phyloP scores from a whole-genome alignment of 148 eudicot species.

The Suaeda aralocaspica region DNA sequence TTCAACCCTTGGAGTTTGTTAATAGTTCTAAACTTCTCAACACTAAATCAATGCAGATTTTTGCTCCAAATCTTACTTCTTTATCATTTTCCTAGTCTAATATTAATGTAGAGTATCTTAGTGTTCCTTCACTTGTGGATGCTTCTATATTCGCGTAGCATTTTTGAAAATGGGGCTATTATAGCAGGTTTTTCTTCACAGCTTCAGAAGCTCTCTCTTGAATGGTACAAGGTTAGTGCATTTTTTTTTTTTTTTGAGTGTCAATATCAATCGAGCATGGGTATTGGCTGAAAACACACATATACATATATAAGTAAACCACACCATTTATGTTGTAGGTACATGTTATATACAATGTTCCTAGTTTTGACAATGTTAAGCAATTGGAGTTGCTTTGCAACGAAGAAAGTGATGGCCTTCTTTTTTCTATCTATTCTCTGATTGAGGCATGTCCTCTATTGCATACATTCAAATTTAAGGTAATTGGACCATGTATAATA shows the following conservation, averaged over 20 bases:
- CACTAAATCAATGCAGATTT: neutral
- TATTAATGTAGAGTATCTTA: neutral
- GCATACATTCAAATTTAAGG: constrained; percentile 9
- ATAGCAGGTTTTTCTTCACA: neutral
- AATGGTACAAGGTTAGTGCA: neutral
- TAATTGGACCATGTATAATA: too few relatives aligned
- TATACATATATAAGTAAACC: too few relatives aligned
- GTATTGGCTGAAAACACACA: too few relatives aligned
- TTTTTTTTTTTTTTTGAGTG: too few relatives aligned
- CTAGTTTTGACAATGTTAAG: neutral
- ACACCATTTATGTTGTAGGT: neutral
- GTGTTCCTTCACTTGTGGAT: constrained; percentile 7
- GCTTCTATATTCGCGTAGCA: neutral
- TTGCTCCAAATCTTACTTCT: constrained; percentile 6
- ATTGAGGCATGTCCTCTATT: constrained; percentile 1
- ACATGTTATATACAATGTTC: neutral
- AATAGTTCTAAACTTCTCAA: neutral
- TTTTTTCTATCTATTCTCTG: neutral
- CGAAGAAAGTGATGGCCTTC: too few relatives aligned
- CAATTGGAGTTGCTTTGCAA: neutral
- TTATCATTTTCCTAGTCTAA: neutral
- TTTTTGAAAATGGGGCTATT: neutral
- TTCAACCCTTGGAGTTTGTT: neutral
- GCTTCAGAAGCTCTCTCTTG: constrained; percentile 1
- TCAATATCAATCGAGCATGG: too few relatives aligned